phyloP scores from a whole-genome alignment of 768 basidiomycete genomes.

The Hortiboletus campestris region DNA sequence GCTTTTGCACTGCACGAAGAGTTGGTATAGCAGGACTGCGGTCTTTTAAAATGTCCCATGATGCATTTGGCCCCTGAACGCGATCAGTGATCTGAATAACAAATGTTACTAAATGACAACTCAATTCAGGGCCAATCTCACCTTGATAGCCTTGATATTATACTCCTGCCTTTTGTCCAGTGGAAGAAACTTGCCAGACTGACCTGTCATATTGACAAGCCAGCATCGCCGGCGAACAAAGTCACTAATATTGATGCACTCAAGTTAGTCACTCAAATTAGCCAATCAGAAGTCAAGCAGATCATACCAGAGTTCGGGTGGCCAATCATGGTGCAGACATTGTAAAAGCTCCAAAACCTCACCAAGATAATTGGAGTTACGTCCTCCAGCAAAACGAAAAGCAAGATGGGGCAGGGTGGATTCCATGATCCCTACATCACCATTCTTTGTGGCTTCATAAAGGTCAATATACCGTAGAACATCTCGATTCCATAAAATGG shows the following conservation, averaged over 20 bases:
- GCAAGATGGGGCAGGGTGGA: conserved; percentile 13
- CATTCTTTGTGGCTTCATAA: conserved; percentile 31
- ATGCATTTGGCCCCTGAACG: conserved; percentile 32
- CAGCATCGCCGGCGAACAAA: conserved; percentile 9
- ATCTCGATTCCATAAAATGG: conserved; percentile 37
- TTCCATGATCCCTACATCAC: conserved; percentile 30
- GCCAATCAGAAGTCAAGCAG: too few species aligned
- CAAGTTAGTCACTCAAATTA: too few species aligned
- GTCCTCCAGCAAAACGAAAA: neutral
- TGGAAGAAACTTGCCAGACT: conserved; percentile 20
- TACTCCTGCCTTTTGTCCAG: conserved; percentile 36
- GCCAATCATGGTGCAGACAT: neutral
- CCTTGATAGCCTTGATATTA: conserved; percentile 38
- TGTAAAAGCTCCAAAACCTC: conserved; percentile 2
- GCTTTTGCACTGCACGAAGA: conserved; percentile 20
- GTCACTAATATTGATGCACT: neutral
- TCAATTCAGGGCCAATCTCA: neutral
- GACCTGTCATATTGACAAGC: conserved; percentile 32
- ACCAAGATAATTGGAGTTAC: neutral
- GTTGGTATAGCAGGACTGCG: conserved; percentile 34
- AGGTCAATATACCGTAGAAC: conserved; percentile 38
- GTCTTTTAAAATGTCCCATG: conserved; percentile 33
- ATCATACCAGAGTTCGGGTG: neutral
- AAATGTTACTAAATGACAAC: too few species aligned
- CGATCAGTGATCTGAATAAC: conserved; percentile 21